A percentile compares a stretch with the other conserved stretches of the same genome.
Evolutionary conservation across 495 filamentous ascomycete species (phyloP).

Genomic region (Massariosphaeria phaeospora): DNA sequence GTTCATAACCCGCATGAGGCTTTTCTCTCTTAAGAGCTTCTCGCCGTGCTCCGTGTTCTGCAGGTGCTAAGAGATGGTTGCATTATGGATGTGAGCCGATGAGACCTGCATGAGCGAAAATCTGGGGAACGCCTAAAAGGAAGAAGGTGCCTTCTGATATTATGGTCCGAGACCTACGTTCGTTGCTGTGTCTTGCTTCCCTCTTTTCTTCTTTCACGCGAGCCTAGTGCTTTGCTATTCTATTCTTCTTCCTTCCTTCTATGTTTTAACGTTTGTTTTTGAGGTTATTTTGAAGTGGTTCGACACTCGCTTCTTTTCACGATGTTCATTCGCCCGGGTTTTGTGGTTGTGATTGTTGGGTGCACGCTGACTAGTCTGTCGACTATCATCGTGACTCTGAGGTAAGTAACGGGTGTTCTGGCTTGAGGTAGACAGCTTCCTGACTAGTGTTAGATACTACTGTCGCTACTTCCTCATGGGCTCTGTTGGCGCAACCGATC

Average conservation of each 20-base stretch:
- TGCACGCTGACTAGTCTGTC: constrained; percentile 24
- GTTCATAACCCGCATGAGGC: constrained; percentile 2
- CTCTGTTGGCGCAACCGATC: constrained; percentile 20
- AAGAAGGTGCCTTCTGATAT: constrained; percentile 22
- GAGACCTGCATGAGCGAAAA: constrained; percentile 11
- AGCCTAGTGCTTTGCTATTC: too few species aligned
- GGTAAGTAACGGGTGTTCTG: constrained; percentile 8
- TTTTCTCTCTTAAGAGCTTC: neutral
- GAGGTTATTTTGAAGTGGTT: neutral
- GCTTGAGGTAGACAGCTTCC: neutral
- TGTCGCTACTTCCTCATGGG: constrained; percentile 30
- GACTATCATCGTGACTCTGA: constrained; percentile 25
- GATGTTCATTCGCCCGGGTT: constrained; percentile 19
- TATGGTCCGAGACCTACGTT: constrained; percentile 8
- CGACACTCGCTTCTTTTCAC: constrained; percentile 1
- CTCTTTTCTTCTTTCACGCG: constrained; percentile 7
- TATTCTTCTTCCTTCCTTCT: too few species aligned
- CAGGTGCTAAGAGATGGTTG: neutral
- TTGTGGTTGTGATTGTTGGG: constrained; percentile 25
- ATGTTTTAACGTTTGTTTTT: constrained; percentile 3
- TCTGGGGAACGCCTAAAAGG: constrained; percentile 31
- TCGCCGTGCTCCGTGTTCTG: constrained; percentile 5
- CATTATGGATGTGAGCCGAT: constrained; percentile 12
- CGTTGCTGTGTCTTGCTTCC: neutral
- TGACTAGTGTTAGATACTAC: constrained; percentile 16